Evolutionary conservation across 495 filamentous ascomycete genomes (phyloP).

Genomic region (Pyrenula aspistea): DNA sequence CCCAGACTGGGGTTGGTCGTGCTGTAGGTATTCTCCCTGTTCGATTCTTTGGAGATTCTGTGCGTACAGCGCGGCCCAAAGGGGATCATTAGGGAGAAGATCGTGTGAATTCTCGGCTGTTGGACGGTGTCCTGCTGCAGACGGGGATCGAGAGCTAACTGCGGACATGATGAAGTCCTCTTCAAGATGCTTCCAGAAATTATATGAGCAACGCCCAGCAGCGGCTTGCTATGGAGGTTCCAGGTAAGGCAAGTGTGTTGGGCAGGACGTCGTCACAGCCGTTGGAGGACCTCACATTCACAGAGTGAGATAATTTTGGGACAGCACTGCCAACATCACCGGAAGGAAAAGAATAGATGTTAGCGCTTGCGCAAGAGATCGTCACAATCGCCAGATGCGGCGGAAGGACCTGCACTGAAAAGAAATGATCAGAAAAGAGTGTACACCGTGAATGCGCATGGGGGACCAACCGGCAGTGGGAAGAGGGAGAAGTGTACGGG

Average conservation of each 20-base stretch:
- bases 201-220: neutral
- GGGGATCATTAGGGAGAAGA: neutral
- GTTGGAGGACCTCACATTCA: too few relatives aligned
- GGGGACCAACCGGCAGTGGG: neutral
- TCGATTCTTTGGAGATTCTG: neutral
- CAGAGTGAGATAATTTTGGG: neutral
- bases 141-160: neutral
- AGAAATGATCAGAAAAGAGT: neutral
- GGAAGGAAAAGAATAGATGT: neutral
- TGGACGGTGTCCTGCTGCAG: neutral
- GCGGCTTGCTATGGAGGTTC: neutral
- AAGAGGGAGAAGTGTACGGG: neutral
- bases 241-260: neutral
- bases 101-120: neutral
- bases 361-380: neutral
- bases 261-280: too few relatives aligned
- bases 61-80: neutral
- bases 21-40: neutral
- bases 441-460: neutral
- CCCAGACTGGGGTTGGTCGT: neutral
- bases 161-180: neutral
- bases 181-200: neutral
- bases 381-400: neutral
- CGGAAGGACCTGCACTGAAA: neutral
- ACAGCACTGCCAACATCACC: neutral